phyloP scores from a whole-genome alignment of 2,329 filamentous ascomycete species.

The Colletotrichum sidae region DNA sequence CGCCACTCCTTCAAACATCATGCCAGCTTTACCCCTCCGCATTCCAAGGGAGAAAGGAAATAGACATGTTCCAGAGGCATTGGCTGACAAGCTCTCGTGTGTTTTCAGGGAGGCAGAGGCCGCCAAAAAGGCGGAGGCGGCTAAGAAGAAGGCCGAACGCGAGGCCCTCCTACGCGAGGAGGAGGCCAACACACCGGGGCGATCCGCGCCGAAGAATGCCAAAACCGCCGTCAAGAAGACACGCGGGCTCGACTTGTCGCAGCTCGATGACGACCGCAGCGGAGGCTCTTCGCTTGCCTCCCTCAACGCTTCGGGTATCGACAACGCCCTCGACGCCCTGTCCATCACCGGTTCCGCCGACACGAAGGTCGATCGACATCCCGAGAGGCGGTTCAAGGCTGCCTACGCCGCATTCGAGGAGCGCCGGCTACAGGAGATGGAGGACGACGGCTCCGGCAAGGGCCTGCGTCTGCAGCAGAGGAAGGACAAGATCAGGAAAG shows the following conservation, averaged over 20 bases:
- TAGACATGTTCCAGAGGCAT: conserved; percentile 4
- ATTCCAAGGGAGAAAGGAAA: conserved; percentile 2
- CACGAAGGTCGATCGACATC: conserved; percentile 86
- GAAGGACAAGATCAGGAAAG: conserved; percentile 85
- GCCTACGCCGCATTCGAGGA: conserved; percentile 88
- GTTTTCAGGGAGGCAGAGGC: conserved; percentile 81
- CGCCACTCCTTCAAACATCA: conserved; percentile 3
- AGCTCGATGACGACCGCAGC: conserved; percentile 72
- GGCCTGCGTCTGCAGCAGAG: conserved; percentile 86
- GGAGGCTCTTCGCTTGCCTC: conserved; percentile 57
- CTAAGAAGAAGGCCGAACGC: conserved; percentile 91
- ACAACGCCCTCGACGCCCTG: conserved; percentile 91
- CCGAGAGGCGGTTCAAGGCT: conserved; percentile 87
- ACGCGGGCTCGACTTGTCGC: conserved; percentile 78
- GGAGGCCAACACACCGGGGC: conserved; percentile 72
- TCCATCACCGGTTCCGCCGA: conserved; percentile 68
- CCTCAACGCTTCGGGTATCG: conserved; percentile 88
- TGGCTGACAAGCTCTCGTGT: conserved; percentile 23
- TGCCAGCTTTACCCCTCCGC: conserved; percentile 12
- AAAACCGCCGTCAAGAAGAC: conserved; percentile 77
- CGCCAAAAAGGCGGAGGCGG: conserved; percentile 83
- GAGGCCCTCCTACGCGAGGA: conserved; percentile 87
- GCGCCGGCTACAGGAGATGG: conserved; percentile 84
- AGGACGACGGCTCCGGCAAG: conserved; percentile 77
- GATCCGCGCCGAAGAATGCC: conserved; percentile 73